phyloP scores from a whole-genome alignment of 176 grass and related monocot species.

The Pharus latifolius region DNA sequence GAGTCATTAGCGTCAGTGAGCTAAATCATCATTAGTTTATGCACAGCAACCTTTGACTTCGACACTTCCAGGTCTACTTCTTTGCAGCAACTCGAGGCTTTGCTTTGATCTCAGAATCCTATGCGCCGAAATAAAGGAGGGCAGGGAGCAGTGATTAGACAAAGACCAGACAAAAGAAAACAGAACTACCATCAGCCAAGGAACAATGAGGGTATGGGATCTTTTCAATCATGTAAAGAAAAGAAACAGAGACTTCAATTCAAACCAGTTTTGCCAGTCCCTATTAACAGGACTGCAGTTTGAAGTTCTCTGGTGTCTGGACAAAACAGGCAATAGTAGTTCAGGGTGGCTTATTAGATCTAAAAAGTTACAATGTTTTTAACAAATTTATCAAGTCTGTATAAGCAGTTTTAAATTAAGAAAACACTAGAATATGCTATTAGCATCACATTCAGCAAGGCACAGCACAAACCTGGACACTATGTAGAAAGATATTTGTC shows the following conservation, averaged over 20 bases:
- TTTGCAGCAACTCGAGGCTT: conserved; percentile 63
- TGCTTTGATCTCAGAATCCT: conserved; percentile 93
- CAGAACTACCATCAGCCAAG: neutral
- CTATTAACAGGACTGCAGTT: no score
- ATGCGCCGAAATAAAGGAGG: neutral
- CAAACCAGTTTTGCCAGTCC: neutral
- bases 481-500: conserved; percentile 87
- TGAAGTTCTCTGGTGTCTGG: no score
- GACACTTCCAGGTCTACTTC: conserved; percentile 12
- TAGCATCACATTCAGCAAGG: conserved; percentile 3
- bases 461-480: conserved; percentile 54
- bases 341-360: neutral
- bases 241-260: neutral
- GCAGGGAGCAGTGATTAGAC: neutral
- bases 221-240: neutral
- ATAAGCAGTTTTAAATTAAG: conserved; percentile 2
- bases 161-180: neutral
- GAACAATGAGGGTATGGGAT: neutral
- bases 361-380: no score
- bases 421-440: neutral
- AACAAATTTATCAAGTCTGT: neutral
- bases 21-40: neutral
- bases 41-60: neutral
- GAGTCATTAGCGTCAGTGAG: neutral
- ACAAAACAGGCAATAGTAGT: neutral